Conservation (phyloP, 1,284 basidiomycete genomes). For the Microbotryum saponariae region DNA sequence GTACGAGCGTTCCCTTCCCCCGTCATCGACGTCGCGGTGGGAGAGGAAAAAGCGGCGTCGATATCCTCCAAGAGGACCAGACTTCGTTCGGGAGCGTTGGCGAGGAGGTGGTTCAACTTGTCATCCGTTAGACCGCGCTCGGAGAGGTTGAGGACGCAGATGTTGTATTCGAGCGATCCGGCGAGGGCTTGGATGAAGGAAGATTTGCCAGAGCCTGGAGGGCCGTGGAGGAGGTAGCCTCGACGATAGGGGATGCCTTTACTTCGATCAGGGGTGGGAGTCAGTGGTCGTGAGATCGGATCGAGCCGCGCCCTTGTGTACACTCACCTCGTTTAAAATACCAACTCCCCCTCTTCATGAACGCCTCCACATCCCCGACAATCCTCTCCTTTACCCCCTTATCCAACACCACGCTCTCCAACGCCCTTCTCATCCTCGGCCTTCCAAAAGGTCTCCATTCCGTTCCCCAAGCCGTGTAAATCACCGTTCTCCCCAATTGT, state of each 20-base stretch:
- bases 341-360: slow-evolving; percentile 80
- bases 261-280: background rate
- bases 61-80: slow-evolving; percentile 94
- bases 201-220: slow-evolving; percentile 95
- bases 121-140: slow-evolving; percentile 95
- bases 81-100: slow-evolving; percentile 85
- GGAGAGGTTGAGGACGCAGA: slow-evolving; percentile 91
- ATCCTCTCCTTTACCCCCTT: slow-evolving; percentile 71
- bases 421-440: slow-evolving; percentile 75
- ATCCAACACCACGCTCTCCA: slow-evolving; percentile 85
- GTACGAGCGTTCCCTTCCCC: background rate
- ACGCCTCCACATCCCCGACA: slow-evolving; percentile 69
- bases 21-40: background rate
- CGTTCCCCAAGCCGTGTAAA: slow-evolving; percentile 91
- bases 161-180: slow-evolving; percentile 85
- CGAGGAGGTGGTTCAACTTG: slow-evolving; percentile 87
- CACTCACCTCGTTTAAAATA: slow-evolving; percentile 84
- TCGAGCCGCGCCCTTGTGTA: too few relatives aligned
- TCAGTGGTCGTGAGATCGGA: background rate
- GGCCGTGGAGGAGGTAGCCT: slow-evolving; percentile 90
- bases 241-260: slow-evolving; percentile 92
- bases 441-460: slow-evolving; percentile 96
- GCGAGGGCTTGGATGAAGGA: slow-evolving; percentile 97
- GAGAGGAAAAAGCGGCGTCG: slow-evolving; percentile 90
- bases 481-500: slow-evolving; percentile 89